Evolutionary conservation across 2,329 filamentous ascomycete species (phyloP).

Genomic region (Tolypocladium nubicola): DNA sequence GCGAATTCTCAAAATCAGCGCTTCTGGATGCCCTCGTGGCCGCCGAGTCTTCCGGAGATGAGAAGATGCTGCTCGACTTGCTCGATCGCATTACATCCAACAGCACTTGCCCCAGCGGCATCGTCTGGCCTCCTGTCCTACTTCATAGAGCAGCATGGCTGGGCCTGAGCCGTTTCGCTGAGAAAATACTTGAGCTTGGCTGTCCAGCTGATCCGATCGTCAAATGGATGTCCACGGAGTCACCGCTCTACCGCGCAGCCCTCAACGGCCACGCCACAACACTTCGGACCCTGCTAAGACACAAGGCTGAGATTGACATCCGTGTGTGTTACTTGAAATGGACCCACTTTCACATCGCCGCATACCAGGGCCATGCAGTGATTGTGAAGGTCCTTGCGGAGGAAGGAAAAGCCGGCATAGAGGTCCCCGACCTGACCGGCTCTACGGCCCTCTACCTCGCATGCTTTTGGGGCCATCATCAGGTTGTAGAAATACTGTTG

Average conservation of each 20-base stretch:
- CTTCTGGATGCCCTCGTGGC: background rate
- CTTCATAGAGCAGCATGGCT: background rate
- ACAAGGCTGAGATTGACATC: background rate
- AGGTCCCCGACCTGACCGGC: background rate
- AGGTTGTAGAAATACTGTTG: background rate
- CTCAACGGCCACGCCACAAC: background rate
- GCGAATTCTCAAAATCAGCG: background rate
- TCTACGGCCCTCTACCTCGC: background rate
- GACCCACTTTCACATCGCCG: background rate
- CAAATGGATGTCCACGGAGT: too few species aligned
- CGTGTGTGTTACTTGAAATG: accelerated
- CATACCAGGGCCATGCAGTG: background rate
- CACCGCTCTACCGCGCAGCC: background rate
- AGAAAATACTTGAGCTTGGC: background rate
- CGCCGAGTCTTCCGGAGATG: background rate
- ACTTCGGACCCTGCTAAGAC: background rate
- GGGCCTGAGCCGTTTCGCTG: background rate
- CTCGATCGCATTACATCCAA: background rate
- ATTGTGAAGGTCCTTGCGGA: background rate
- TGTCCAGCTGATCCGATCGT: background rate
- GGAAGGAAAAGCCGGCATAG: background rate
- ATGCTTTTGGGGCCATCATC: background rate
- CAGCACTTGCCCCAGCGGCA: background rate
- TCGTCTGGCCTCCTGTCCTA: background rate
- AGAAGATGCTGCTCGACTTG: background rate